Evolutionary conservation across 106 monocot genomes (phyloP).

Genomic region (Chionographis japonica): DNA sequence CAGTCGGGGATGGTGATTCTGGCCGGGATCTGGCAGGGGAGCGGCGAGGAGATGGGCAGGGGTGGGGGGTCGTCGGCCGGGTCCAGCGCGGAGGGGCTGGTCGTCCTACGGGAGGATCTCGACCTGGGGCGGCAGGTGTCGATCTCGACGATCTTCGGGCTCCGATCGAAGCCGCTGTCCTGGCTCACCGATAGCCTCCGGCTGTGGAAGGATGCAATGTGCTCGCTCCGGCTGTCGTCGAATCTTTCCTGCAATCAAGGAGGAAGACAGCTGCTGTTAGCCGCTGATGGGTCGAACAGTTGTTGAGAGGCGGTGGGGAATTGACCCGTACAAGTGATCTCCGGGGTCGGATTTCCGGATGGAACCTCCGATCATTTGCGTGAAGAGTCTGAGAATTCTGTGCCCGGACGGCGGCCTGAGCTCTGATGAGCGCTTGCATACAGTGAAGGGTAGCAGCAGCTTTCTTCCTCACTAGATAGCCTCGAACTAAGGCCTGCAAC

Average conservation of each 20-base stretch:
- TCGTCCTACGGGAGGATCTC: slow-evolving; percentile 34
- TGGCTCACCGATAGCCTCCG: slow-evolving; percentile 29
- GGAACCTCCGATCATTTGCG: slow-evolving; percentile 12
- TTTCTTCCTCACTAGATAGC: slow-evolving; percentile 64
- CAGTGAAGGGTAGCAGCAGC: slow-evolving; percentile 43
- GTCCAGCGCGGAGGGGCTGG: slow-evolving; percentile 23
- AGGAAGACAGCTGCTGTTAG: too few relatives aligned
- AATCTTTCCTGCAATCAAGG: slow-evolving; percentile 41
- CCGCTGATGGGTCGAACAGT: not conserved
- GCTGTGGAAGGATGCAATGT: slow-evolving; percentile 20
- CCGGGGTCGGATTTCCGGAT: slow-evolving; percentile 28
- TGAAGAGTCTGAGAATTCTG: slow-evolving; percentile 21
- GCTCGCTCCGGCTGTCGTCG: slow-evolving; percentile 39
- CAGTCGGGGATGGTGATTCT: slow-evolving; percentile 34
- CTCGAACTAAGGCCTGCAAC: slow-evolving; percentile 68
- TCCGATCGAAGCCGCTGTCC: slow-evolving; percentile 33
- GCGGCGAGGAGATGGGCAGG: slow-evolving; percentile 23
- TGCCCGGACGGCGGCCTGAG: slow-evolving; percentile 35
- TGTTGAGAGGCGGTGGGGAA: not conserved
- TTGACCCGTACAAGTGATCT: slow-evolving; percentile 39
- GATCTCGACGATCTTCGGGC: slow-evolving; percentile 71
- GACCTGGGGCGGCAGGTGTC: slow-evolving; percentile 54
- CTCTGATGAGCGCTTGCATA: slow-evolving; percentile 52
- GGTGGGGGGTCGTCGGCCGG: slow-evolving; percentile 21
- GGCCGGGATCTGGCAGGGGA: slow-evolving; percentile 27